Percentiles rank a stretch among this genome's conserved stretches.
Conservation (phyloP, 805 yeast species). For the Wickerhamiella domercqiae region DNA sequence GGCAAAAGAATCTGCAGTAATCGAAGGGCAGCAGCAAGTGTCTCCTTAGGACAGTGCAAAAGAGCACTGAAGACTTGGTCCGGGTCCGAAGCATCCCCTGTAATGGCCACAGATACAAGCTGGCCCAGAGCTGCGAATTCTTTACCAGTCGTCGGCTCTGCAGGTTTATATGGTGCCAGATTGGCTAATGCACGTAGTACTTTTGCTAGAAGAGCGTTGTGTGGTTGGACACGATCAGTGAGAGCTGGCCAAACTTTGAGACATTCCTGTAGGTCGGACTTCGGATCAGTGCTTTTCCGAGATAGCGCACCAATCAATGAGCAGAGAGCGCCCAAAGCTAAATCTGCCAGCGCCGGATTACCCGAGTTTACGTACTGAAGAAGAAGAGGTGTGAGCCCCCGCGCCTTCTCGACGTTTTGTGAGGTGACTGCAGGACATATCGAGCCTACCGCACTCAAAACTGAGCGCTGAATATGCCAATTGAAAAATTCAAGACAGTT, state of each 20-base stretch:
- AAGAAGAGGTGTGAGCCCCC: conserved; percentile 10
- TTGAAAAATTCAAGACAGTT: conserved; percentile 78
- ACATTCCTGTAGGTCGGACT: conserved; percentile 6
- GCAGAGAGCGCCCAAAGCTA: conserved; percentile 11
- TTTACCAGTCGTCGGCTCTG: conserved; percentile 3
- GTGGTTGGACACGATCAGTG: conserved; percentile 6
- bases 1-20: conserved; percentile 12
- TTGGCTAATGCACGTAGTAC: conserved; percentile 9
- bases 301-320: conserved; percentile 12
- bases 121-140: conserved; percentile 4
- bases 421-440: conserved; percentile 37
- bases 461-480: conserved; percentile 73
- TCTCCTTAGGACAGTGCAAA: conserved; percentile 12
- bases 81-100: conserved; percentile 1
- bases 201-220: conserved; percentile 9
- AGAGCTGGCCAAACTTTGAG: conserved; percentile 9
- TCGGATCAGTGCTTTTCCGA: conserved; percentile 3
- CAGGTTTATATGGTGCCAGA: conserved; percentile 8
- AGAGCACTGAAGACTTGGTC: conserved; percentile 7
- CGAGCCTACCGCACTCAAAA: conserved; percentile 56
- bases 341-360: conserved; percentile 10
- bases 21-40: conserved; percentile 8
- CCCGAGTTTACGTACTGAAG: conserved; percentile 3
- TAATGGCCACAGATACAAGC: conserved; percentile 8
- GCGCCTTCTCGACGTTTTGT: conserved; percentile 27